Percentiles rank a stretch among this genome's conserved stretches.
Evolutionary conservation across 805 yeast genomes (phyloP).

Genomic region (Wickerhamomyces rabaulensis): DNA sequence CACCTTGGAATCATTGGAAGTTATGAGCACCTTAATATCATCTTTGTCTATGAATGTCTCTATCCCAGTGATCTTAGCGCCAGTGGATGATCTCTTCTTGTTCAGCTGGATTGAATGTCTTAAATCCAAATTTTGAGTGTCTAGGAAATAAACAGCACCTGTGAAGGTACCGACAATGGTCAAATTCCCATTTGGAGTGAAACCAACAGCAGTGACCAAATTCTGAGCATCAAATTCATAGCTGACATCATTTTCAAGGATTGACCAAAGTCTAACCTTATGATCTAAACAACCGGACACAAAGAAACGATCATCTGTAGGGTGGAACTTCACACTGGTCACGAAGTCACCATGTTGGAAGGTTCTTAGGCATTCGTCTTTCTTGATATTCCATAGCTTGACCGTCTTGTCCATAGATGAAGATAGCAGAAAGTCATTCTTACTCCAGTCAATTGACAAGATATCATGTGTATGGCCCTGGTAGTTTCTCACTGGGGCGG

Average conservation of each 20-base stretch:
- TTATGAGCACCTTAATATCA: conserved; percentile 45
- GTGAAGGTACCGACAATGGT: conserved; percentile 72
- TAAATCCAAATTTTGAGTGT: conserved; percentile 56
- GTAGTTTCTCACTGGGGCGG: conserved; percentile 54
- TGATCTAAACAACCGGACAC: conserved; percentile 78
- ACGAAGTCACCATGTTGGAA: conserved; percentile 80
- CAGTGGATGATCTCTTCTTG: conserved; percentile 29
- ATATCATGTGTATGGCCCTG: conserved; percentile 68
- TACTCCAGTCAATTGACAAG: conserved; percentile 81
- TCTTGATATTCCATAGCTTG: conserved; percentile 78
- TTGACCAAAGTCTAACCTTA: conserved; percentile 75
- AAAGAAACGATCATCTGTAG: conserved; percentile 82
- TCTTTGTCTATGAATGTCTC: conserved; percentile 37
- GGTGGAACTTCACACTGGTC: conserved; percentile 75
- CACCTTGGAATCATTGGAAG: conserved; percentile 79
- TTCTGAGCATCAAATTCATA: conserved; percentile 57
- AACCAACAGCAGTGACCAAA: conserved; percentile 67
- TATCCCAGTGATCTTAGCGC: conserved; percentile 74
- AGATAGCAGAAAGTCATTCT: conserved; percentile 71
- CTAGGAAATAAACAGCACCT: conserved; percentile 59
- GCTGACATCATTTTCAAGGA: conserved; percentile 63
- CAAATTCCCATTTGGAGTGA: conserved; percentile 60
- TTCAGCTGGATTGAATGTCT: conserved; percentile 40
- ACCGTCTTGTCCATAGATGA: conserved; percentile 85
- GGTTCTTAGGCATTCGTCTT: conserved; percentile 53